A percentile compares a stretch with the other conserved stretches of the same genome.
phyloP scores from a whole-genome alignment of 495 filamentous ascomycete genomes.

The Neurospora hispaniola region DNA sequence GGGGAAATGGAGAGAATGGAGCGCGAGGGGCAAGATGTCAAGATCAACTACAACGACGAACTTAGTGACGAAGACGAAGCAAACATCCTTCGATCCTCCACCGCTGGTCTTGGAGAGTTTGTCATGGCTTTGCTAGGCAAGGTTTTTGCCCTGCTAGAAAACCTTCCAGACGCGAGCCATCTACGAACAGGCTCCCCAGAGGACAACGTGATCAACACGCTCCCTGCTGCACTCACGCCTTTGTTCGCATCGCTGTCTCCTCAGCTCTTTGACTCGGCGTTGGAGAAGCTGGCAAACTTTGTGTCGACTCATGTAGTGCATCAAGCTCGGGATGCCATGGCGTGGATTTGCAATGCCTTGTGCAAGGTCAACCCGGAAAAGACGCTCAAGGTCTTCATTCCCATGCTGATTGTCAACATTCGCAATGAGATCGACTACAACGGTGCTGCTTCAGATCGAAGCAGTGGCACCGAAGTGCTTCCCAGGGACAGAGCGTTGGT shows the following conservation, averaged over 20 bases:
- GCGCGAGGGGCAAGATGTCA: slow-evolving; percentile 67
- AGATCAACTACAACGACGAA: slow-evolving; percentile 75
- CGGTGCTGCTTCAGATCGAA: slow-evolving; percentile 88
- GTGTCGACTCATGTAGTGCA: slow-evolving; percentile 95
- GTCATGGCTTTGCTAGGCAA: slow-evolving; percentile 80
- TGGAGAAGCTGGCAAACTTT: slow-evolving; percentile 86
- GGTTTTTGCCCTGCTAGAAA: slow-evolving; percentile 91
- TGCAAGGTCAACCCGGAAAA: slow-evolving; percentile 93
- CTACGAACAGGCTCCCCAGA: slow-evolving; percentile 86
- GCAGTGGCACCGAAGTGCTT: slow-evolving; percentile 84
- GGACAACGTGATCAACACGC: slow-evolving; percentile 92
- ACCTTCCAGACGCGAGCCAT: slow-evolving; percentile 80
- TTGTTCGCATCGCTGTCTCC: slow-evolving; percentile 86
- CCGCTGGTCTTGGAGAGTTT: slow-evolving; percentile 86
- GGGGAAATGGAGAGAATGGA: slow-evolving; percentile 91
- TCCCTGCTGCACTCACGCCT: slow-evolving; percentile 85
- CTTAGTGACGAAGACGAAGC: slow-evolving; percentile 80
- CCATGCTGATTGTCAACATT: slow-evolving; percentile 81
- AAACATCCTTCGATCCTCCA: slow-evolving; percentile 89
- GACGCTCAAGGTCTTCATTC: slow-evolving; percentile 79
- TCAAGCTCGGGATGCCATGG: slow-evolving; percentile 95
- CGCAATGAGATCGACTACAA: slow-evolving; percentile 96
- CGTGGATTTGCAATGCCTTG: slow-evolving; percentile 91
- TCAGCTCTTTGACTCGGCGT: slow-evolving; percentile 80
- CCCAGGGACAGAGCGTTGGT: slow-evolving; percentile 87